Evolutionary conservation across 1,139 yeast species (phyloP).

Genomic region (Protomyces pachydermus): DNA sequence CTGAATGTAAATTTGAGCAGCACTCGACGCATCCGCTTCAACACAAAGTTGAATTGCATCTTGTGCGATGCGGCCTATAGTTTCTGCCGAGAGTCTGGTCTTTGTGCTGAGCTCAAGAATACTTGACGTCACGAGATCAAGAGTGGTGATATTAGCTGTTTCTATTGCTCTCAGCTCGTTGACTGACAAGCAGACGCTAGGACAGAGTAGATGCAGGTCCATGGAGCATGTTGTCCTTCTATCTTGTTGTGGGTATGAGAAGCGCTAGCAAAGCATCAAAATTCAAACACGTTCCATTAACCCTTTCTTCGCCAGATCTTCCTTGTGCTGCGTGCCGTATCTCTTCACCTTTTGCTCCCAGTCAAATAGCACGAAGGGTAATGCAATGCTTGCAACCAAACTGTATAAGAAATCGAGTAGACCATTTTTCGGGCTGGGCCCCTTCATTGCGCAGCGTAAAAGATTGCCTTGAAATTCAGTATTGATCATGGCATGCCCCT

Average conservation of each 20-base stretch:
- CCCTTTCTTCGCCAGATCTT: not conserved
- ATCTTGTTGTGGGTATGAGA: no score
- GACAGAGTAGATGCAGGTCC: not conserved
- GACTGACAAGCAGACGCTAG: not conserved
- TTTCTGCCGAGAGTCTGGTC: not conserved
- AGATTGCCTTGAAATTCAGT: conserved; percentile 69
- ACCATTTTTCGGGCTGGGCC: conserved; percentile 28
- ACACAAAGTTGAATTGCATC: not conserved
- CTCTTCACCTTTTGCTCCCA: conserved; percentile 27
- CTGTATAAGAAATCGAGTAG: conserved; percentile 21
- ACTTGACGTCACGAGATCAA: conserved; percentile 6
- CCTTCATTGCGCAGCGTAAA: conserved; percentile 25
- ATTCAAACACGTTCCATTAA: not conserved
- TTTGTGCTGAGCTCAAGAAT: conserved; percentile 5
- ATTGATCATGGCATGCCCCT: conserved; percentile 68
- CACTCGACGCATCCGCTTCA: not conserved
- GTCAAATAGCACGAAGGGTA: conserved; percentile 26
- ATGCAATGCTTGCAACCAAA: conserved; percentile 15
- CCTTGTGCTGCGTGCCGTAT: conserved; percentile 4
- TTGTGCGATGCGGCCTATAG: not conserved
- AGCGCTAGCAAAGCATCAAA: no score
- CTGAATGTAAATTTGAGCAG: not conserved
- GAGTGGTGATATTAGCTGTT: not conserved
- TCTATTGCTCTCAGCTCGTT: conserved; percentile 9
- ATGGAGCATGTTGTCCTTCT: not conserved